These are phyloP conservation scores for Aechmea fasciata DNA, from an alignment of 176 grass and related monocot species.

Conservation along the genomic window DNA sequence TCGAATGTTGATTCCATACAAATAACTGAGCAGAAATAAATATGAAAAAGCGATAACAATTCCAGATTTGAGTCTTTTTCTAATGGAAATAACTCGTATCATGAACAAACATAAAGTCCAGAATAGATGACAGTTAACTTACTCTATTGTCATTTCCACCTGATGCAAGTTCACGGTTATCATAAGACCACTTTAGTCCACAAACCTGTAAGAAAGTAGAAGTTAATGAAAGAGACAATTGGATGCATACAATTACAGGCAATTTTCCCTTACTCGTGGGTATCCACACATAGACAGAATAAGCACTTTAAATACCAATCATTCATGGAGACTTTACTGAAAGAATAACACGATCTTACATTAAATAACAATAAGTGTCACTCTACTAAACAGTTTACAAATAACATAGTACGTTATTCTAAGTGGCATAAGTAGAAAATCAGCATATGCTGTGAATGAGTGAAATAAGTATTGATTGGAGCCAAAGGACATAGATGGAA, in stretches of 20 bases:
- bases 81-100: not conserved
- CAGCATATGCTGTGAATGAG: not conserved
- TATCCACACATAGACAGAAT: too few species aligned
- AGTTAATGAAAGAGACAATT: too few species aligned
- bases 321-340: too few species aligned
- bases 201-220: conserved; percentile 44
- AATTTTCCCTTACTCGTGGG: too few species aligned
- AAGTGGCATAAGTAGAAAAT: not conserved
- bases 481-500: not conserved
- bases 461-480: too few species aligned
- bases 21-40: conserved; percentile 49
- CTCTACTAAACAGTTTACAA: too few species aligned
- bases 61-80: not conserved
- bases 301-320: too few species aligned
- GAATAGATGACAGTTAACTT: conserved; percentile 18
- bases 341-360: too few species aligned
- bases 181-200: conserved; percentile 95
- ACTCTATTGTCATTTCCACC: conserved; percentile 94
- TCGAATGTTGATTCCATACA: conserved; percentile 96
- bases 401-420: too few species aligned
- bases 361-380: too few species aligned
- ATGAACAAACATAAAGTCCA: not conserved
- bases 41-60: not conserved
- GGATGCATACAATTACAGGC: too few species aligned
- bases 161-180: conserved; percentile 89